Base-by-base conservation (phyloP, 257 asterid species). In the Ajuga chamaepitys region DNA sequence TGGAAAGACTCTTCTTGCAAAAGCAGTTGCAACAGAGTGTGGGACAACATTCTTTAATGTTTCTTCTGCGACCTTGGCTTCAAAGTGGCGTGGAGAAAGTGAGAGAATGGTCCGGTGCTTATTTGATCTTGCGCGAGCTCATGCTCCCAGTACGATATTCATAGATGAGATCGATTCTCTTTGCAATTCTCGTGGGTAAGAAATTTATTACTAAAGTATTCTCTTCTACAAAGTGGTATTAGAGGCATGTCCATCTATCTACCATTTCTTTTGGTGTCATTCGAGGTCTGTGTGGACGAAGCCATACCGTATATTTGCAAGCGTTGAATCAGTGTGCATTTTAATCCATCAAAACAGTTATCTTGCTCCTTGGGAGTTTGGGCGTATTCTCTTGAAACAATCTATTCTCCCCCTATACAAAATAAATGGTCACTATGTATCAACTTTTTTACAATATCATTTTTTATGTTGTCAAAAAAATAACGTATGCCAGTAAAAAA, bases 31-130 rank as follows among this genome's bases (percentile, higher is more conserved):
- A 56, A 94, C 99, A 5, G 99, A 94, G 82, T 94, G 99, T 32
- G 99, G 99, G 65, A 94, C 99, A 4, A 90, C 99, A 11, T 94
- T 94, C 76, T 94, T 94, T 74, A 94, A 94, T 53, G 97, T 94
- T 77, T 94, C 99, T 74, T 94, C 99, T 66, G 97, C 99, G 30
- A 94, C 99, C 14, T 71, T 94, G 88, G 99, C 99, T 72, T 94
- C 99, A 52, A 94, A 94, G 74, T 94, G 97, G 99, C 99, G 97
- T 65, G 99, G 99, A 35, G 99, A 94, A 74, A 90, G 99, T 79
- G 99, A 90, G 61, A 80, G 99, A 68, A 90, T 94, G 99, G 99
- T 94, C 40, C 95, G 99, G 72, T 90, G 97, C 75, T 83, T 94
- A 77, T 94, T 90, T 73, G 99, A 94, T 76, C 99, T 94, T 60